Evolutionary conservation across 192 early-diverging fungal genomes (phyloP).

Genomic region (Funneliformis mosseae): DNA sequence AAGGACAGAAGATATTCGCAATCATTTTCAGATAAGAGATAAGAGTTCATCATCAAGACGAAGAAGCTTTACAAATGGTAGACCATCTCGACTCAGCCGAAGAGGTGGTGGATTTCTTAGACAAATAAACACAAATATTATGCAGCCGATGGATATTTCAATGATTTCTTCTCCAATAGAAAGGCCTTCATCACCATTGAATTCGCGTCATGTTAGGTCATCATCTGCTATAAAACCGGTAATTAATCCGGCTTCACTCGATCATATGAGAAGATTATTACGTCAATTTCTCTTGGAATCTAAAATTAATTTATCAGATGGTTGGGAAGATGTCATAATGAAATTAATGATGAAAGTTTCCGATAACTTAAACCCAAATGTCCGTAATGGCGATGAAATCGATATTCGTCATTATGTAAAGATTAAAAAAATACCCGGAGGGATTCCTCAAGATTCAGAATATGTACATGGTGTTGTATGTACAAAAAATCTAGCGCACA

Average conservation of each 20-base stretch:
- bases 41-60: constrained; percentile 47
- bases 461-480: constrained; percentile 93
- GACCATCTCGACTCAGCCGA: constrained; percentile 39
- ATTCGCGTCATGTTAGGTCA: constrained; percentile 38
- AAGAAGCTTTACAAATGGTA: constrained; percentile 47
- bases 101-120: constrained; percentile 35
- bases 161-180: constrained; percentile 42
- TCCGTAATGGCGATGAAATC: constrained; percentile 78
- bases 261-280: constrained; percentile 70
- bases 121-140: constrained; percentile 42
- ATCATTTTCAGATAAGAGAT: constrained; percentile 51
- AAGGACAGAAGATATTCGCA: constrained; percentile 53
- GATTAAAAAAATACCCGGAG: constrained; percentile 94
- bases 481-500: constrained; percentile 90
- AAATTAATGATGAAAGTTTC: constrained; percentile 69
- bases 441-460: constrained; percentile 71
- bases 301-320: constrained; percentile 51
- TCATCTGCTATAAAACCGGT: constrained; percentile 46
- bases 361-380: constrained; percentile 61
- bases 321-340: constrained; percentile 76
- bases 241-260: constrained; percentile 64
- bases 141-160: constrained; percentile 43
- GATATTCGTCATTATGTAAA: constrained; percentile 91
- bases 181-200: constrained; percentile 42
- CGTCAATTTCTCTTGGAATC: constrained; percentile 72